A percentile compares a stretch with the other conserved stretches of the same genome.
phyloP scores from a whole-genome alignment of 1,284 basidiomycete genomes.

The Earliella scabrosa region DNA sequence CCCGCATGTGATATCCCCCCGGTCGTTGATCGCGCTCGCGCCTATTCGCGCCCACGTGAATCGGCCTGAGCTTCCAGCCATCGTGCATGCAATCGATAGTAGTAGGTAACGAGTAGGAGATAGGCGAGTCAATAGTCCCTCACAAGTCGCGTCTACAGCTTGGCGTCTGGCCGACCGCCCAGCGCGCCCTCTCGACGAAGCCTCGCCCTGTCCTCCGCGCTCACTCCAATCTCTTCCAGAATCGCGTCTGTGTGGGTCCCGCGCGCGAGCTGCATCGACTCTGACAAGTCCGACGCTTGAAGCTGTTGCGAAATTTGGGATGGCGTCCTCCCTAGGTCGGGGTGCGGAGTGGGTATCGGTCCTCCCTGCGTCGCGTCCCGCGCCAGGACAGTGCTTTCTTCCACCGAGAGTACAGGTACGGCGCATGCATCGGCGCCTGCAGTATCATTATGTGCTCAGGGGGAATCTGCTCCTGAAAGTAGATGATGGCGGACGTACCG shows the following conservation, averaged over 20 bases:
- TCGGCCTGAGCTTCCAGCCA: not conserved
- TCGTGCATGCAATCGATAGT: not conserved
- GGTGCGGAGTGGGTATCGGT: constrained; percentile 54
- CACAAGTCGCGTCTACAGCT: constrained; percentile 14
- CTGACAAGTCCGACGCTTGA: constrained; percentile 12
- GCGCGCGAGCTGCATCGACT: constrained; percentile 38
- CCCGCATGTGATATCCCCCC: constrained; percentile 22
- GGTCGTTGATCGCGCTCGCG: no score
- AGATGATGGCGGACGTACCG: constrained; percentile 42
- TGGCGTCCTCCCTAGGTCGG: constrained; percentile 43
- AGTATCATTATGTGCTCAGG: not conserved
- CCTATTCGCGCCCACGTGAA: constrained; percentile 25
- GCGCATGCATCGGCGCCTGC: constrained; percentile 78
- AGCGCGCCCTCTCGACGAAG: constrained; percentile 25
- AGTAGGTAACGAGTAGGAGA: no score
- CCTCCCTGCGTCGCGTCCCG: constrained; percentile 28
- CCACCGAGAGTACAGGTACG: constrained; percentile 71
- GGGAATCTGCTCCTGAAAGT: not conserved
- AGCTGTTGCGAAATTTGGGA: constrained; percentile 8
- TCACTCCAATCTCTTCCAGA: constrained; percentile 24
- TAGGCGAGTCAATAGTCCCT: no score
- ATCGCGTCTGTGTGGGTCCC: constrained; percentile 57
- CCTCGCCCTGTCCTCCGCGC: constrained; percentile 11
- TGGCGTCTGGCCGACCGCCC: constrained; percentile 11
- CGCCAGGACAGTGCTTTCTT: constrained; percentile 56